Base-by-base conservation (phyloP, 768 basidiomycete genomes). In the Chalciporus piperatus region DNA sequence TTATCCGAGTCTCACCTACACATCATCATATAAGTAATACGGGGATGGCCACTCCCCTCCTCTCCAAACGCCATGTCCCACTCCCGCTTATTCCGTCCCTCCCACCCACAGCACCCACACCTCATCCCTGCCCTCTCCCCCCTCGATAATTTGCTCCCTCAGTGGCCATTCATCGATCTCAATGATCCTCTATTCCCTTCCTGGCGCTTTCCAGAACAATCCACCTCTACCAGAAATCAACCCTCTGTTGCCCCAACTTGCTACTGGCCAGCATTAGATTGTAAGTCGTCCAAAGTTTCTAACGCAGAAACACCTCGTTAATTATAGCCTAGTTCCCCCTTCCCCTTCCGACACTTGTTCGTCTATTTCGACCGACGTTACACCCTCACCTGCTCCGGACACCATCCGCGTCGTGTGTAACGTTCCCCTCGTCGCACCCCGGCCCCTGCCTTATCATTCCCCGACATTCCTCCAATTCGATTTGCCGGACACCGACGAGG, bases 381-480 rank as follows among this genome's bases (percentile, higher is more conserved):
- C 66, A 32, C 61, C 66, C 17, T 62, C 70, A 4, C 62, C 66
- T 6, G 35, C 59, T 0, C 67, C 70, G 1, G 58, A 64, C 19
- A 28, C 69, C 10, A 56, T 77, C 40, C 75, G 80, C 53, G 76
- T 83, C 68, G 74, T 84, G 19, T 85, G 82, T 71, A 78, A 83
- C 54, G 81, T 82, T 2, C 85, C 85, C n/a, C 73, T 87, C 49
- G 70, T 85, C 54, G 84, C 83, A 0, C 85, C 85, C 12, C 79
- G 79, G 22, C 85, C 85, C 0, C 78, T 86, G 33, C 85, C 85
- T 2, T 85, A 82, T 67, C 82, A 84, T 49, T 83, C 83, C 10
- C 85, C 85, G 23, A 80, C 78, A 0, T 85, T 85, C 64, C 79
- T 87, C 49, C 81, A 84, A 48, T 85, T 83, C 63, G 81, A 83